Evolutionary conservation across 441 rosid genomes (phyloP).

Genomic region (Eutrema salsugineum): DNA sequence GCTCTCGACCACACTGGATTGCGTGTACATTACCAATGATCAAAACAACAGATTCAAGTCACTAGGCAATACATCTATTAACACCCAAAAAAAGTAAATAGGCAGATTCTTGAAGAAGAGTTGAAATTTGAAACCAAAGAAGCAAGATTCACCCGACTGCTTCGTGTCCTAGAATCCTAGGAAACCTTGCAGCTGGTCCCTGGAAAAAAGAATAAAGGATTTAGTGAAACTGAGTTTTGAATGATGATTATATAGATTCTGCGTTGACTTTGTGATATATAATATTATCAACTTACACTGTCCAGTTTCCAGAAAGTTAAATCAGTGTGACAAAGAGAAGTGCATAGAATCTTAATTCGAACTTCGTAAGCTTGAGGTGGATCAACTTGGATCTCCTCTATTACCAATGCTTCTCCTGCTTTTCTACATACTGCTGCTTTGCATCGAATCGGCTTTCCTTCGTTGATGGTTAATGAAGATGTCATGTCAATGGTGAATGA

Average conservation of each 20-base stretch:
- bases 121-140: neutral
- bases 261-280: neutral
- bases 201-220: neutral
- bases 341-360: slow-evolving; percentile 66
- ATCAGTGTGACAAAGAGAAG: slow-evolving; percentile 66
- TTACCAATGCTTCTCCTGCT: slow-evolving; percentile 48
- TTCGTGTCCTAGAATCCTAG: slow-evolving; percentile 69
- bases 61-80: too few relatives aligned
- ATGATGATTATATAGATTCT: neutral
- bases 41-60: neutral
- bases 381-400: slow-evolving; percentile 68
- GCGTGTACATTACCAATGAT: neutral
- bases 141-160: slow-evolving; percentile 50
- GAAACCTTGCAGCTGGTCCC: slow-evolving; percentile 45
- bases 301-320: slow-evolving; percentile 48
- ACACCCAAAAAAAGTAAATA: too few relatives aligned
- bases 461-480: neutral
- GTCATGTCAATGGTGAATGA: slow-evolving; percentile 13
- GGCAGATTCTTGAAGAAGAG: neutral
- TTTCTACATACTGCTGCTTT: slow-evolving; percentile 61
- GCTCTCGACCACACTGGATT: slow-evolving; percentile 63
- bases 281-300: slow-evolving; percentile 19
- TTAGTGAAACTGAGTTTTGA: neutral
- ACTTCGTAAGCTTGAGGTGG: slow-evolving; percentile 72
- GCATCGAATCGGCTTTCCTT: slow-evolving; percentile 30